Percentiles rank a stretch among this genome's conserved stretches.
phyloP scores from a whole-genome alignment of 495 filamentous ascomycete species.

The Podospora pseudopauciseta region DNA sequence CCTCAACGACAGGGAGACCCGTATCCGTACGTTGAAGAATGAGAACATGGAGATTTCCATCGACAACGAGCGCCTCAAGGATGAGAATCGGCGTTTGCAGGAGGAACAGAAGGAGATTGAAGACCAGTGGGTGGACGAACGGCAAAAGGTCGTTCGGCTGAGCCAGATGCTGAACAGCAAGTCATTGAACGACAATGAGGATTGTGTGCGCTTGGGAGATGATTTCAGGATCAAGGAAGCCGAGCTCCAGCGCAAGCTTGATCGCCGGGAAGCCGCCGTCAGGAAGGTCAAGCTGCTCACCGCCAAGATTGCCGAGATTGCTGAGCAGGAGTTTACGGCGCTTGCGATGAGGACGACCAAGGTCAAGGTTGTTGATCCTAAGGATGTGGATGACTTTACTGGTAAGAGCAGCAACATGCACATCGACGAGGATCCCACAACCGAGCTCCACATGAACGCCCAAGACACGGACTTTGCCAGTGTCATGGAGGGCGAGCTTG shows the following conservation, averaged over 20 bases:
- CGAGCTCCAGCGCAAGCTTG: conserved; percentile 32
- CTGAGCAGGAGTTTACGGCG: conserved; percentile 29
- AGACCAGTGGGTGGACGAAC: conserved; percentile 28
- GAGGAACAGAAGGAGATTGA: conserved; percentile 27
- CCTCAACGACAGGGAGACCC: conserved; percentile 24
- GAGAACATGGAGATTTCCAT: conserved; percentile 34
- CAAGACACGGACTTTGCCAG: conserved; percentile 42
- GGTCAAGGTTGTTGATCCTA: conserved; percentile 36
- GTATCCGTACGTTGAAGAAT: conserved; percentile 33
- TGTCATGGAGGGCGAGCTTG: conserved; percentile 40
- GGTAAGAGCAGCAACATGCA: conserved; percentile 26
- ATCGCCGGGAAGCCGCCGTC: conserved; percentile 34
- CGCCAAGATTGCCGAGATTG: conserved; percentile 31
- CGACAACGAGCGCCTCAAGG: conserved; percentile 33
- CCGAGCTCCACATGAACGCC: conserved; percentile 38
- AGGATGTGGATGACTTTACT: conserved; percentile 31
- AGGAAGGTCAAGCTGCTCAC: conserved; percentile 34
- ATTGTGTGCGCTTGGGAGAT: conserved; percentile 33
- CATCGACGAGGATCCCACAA: conserved; percentile 41
- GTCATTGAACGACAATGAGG: conserved; percentile 25
- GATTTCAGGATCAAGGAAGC: conserved; percentile 35
- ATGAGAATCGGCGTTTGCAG: conserved; percentile 33
- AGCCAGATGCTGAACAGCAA: conserved; percentile 31
- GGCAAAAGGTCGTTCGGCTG: conserved; percentile 29
- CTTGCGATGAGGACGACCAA: conserved; percentile 24